Conservation (phyloP, 495 filamentous ascomycete genomes). For the Glutinoglossum americanum region DNA sequence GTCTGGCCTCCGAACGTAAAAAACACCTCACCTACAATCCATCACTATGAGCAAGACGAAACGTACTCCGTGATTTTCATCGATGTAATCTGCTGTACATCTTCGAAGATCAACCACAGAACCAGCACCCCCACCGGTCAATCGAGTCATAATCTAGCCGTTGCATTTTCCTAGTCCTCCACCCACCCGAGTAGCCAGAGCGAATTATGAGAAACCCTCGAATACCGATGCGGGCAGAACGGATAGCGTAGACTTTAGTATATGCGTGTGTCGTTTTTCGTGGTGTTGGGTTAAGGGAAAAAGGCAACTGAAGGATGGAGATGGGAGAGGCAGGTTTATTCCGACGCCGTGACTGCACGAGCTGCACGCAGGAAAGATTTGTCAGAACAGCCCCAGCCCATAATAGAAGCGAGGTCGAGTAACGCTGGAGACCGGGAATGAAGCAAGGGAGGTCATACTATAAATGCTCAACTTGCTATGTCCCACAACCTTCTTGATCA, state of each 20-base stretch:
- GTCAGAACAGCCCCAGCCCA: constrained; percentile 14
- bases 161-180: background rate
- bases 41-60: background rate
- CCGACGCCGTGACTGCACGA: constrained; percentile 35
- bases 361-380: constrained; percentile 17
- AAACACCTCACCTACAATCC: no score
- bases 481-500: constrained; percentile 93
- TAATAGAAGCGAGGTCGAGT: no score
- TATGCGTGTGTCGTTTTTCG: constrained; percentile 9
- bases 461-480: constrained; percentile 98
- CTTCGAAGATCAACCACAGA: background rate
- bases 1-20: no score
- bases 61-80: background rate
- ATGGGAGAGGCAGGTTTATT: constrained; percentile 21
- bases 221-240: no score
- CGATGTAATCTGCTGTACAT: background rate
- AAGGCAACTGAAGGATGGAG: constrained; percentile 10
- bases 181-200: background rate
- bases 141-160: background rate
- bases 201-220: background rate
- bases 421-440: background rate
- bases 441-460: constrained; percentile 42
- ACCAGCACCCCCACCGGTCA: background rate
- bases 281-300: constrained; percentile 21
- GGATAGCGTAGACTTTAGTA: background rate